Percentiles rank a stretch among this genome's conserved stretches.
Evolutionary conservation across 768 basidiomycete genomes (phyloP).

Genomic region (Russula sp.): DNA sequence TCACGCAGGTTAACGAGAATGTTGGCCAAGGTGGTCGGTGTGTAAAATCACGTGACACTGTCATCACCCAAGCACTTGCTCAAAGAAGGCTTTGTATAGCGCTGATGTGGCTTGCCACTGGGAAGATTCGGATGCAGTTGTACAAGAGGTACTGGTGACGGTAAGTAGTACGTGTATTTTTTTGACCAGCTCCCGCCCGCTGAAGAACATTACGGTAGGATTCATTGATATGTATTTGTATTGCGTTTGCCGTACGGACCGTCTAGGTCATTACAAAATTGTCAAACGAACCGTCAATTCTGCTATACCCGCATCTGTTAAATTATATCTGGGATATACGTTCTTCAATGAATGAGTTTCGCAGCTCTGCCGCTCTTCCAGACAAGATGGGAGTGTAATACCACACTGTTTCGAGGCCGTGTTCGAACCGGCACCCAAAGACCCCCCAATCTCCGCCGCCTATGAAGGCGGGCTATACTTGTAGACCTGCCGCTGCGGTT

Average conservation of each 20-base stretch:
- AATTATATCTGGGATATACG: constrained; percentile 14
- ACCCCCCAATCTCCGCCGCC: constrained; percentile 12
- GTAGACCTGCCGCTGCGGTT: constrained; percentile 3
- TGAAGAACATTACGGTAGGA: constrained; percentile 43
- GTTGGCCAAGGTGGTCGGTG: constrained; percentile 80
- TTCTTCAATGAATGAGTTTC: constrained; percentile 7
- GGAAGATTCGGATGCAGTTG: constrained; percentile 77
- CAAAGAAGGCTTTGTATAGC: constrained; percentile 34
- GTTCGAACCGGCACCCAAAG: neutral
- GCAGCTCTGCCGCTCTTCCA: neutral
- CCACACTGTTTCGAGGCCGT: neutral
- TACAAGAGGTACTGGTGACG: constrained; percentile 74
- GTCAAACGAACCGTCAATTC: constrained; percentile 2
- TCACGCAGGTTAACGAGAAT: constrained; percentile 83
- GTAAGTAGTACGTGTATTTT: constrained; percentile 40
- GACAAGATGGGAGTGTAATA: neutral
- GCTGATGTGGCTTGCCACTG: constrained; percentile 82
- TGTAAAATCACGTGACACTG: constrained; percentile 26
- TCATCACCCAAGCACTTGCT: neutral
- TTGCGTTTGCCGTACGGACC: constrained; percentile 55
- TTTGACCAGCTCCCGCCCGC: constrained; percentile 8
- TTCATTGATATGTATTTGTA: constrained; percentile 59
- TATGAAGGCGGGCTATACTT: neutral
- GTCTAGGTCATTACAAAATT: constrained; percentile 24
- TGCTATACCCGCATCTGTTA: constrained; percentile 20